phyloP scores from a whole-genome alignment of 2,329 filamentous ascomycete genomes.

The Lachnellula suecica region DNA sequence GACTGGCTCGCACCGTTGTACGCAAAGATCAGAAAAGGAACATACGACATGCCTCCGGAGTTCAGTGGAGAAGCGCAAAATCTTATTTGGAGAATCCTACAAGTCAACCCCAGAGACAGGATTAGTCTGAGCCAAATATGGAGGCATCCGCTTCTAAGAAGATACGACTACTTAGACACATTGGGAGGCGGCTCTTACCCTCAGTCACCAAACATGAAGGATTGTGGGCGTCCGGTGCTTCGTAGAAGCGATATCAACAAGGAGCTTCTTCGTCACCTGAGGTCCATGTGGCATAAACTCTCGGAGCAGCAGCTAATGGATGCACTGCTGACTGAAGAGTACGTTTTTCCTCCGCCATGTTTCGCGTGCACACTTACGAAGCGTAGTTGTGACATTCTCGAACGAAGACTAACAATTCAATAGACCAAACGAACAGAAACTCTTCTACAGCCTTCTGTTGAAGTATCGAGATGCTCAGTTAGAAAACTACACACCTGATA shows the following conservation, averaged over 20 bases:
- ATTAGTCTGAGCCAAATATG: conserved; percentile 82
- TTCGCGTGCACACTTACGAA: too few relatives aligned
- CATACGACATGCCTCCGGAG: conserved; percentile 59
- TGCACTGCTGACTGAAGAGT: conserved; percentile 66
- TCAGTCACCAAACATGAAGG: conserved; percentile 55
- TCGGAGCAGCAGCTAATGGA: conserved; percentile 69
- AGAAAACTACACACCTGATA: conserved; percentile 79
- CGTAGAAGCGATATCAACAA: conserved; percentile 70
- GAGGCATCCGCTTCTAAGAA: conserved; percentile 81
- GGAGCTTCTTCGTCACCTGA: conserved; percentile 81
- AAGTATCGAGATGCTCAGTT: conserved; percentile 82
- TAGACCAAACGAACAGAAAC: conserved; percentile 84
- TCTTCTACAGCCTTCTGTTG: conserved; percentile 84
- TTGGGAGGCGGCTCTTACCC: conserved; percentile 38
- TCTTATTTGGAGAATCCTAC: conserved; percentile 76
- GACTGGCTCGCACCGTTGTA: conserved; percentile 58
- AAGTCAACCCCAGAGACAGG: conserved; percentile 73
- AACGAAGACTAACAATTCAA: background rate
- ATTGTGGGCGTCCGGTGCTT: conserved; percentile 60
- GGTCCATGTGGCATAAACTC: conserved; percentile 88
- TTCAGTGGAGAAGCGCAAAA: conserved; percentile 72
- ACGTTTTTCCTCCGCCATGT: conserved; percentile 35
- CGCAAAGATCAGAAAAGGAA: conserved; percentile 55
- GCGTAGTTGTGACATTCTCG: too few relatives aligned
- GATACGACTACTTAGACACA: conserved; percentile 76